Percentiles rank a stretch among this genome's conserved stretches.
Conservation (phyloP, 495 filamentous ascomycete genomes). For the Glonium stellatum region DNA sequence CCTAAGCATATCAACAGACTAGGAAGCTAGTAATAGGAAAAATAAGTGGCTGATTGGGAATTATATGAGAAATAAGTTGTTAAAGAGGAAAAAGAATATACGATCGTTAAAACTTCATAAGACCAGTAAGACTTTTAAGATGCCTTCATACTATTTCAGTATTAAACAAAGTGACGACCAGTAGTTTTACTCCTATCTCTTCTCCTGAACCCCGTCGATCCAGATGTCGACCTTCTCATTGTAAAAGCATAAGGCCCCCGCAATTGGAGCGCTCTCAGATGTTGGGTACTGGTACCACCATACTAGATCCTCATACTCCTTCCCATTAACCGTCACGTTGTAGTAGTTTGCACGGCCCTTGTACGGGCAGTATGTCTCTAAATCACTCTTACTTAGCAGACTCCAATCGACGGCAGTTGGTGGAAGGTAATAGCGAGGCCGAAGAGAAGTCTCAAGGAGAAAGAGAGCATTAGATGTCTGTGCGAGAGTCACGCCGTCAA, state of each 20-base stretch:
- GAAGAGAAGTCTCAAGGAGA: constrained; percentile 47
- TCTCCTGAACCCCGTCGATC: constrained; percentile 46
- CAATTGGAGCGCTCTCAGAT: constrained; percentile 42
- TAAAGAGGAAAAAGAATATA: too few relatives aligned
- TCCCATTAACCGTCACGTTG: constrained; percentile 38
- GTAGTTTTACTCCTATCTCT: constrained; percentile 17
- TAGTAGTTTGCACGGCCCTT: constrained; percentile 53
- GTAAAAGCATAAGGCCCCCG: constrained; percentile 49
- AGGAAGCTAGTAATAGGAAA: too few relatives aligned
- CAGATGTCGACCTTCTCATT: constrained; percentile 55
- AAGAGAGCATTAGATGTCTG: constrained; percentile 35
- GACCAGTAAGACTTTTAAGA: too few relatives aligned
- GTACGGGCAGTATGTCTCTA: constrained; percentile 47
- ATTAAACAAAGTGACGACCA: too few relatives aligned
- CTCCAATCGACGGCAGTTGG: constrained; percentile 38
- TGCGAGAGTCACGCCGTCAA: constrained; percentile 45
- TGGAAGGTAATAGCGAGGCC: constrained; percentile 48
- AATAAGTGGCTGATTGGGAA: too few relatives aligned
- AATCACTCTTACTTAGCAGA: constrained; percentile 37
- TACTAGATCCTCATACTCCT: constrained; percentile 41
- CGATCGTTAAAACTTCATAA: too few relatives aligned
- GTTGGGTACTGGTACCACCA: constrained; percentile 53
- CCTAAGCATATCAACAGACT: too few relatives aligned
- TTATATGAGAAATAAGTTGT: too few relatives aligned
- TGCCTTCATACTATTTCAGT: too few relatives aligned